These are phyloP conservation scores for Phaeolepiota aurea DNA, from an alignment of 768 basidiomycete genomes.

Conservation along the genomic window DNA sequence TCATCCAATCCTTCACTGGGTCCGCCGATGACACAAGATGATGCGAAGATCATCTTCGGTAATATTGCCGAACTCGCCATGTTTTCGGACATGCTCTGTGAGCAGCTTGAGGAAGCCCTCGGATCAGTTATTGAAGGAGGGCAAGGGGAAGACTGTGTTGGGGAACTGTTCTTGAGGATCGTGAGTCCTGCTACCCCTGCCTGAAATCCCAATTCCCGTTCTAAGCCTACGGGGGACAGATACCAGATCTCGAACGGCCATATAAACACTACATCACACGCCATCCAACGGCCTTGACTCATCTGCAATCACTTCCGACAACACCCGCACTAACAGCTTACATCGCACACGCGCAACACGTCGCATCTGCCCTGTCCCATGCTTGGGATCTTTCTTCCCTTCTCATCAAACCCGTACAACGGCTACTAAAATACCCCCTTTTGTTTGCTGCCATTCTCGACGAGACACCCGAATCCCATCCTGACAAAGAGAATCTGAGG, in stretches of 20 bases:
- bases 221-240: constrained; percentile 25
- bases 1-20: constrained; percentile 28
- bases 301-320: constrained; percentile 41
- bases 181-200: constrained; percentile 37
- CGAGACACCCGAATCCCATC: constrained; percentile 62
- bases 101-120: constrained; percentile 56
- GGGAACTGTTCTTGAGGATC: constrained; percentile 58
- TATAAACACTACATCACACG: constrained; percentile 79
- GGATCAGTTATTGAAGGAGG: constrained; percentile 56
- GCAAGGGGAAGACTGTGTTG: constrained; percentile 63
- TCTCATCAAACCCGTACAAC: constrained; percentile 96
- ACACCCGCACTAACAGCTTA: constrained; percentile 59
- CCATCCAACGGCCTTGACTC: constrained; percentile 66
- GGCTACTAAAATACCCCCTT: constrained; percentile 89
- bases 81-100: constrained; percentile 61
- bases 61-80: constrained; percentile 71
- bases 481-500: constrained; percentile 52
- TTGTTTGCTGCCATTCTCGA: constrained; percentile 71
- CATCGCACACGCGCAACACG: constrained; percentile 52
- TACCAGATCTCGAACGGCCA: constrained; percentile 59
- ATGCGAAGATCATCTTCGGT: constrained; percentile 64
- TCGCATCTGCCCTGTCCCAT: constrained; percentile 67
- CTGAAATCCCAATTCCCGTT: neutral
- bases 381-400: constrained; percentile 92
- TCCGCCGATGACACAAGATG: constrained; percentile 65